Evolutionary conservation across 352 stramenopile genomes (phyloP).

Genomic region (Blastocystis sp.): DNA sequence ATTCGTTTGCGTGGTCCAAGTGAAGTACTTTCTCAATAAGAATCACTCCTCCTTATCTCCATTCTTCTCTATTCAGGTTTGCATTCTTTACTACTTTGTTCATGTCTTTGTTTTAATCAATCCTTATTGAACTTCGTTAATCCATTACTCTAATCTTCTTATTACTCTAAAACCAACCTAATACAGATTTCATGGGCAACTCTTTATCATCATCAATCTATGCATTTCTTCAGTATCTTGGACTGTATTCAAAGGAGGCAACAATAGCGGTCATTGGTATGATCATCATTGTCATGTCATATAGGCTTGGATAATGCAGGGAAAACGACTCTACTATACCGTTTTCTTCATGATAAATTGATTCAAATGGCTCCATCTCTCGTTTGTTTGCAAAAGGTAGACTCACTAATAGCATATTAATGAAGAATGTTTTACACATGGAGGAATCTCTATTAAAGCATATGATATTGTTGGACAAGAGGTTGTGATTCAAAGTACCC

Average conservation of each 20-base stretch:
- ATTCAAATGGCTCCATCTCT: slow-evolving; percentile 44
- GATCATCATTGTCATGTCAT: background rate
- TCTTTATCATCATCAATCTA: background rate
- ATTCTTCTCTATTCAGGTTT: slow-evolving; percentile 25
- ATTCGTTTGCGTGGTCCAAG: background rate
- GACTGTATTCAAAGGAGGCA: slow-evolving; percentile 10
- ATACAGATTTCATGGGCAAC: slow-evolving; percentile 6
- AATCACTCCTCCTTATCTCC: background rate
- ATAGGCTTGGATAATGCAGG: background rate
- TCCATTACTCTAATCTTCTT: background rate
- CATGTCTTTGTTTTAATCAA: background rate
- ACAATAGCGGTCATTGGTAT: too few relatives aligned
- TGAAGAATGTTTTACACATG: slow-evolving; percentile 29
- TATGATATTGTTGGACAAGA: slow-evolving; percentile 36
- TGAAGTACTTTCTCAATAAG: background rate
- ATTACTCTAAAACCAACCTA: background rate
- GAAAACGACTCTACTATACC: background rate
- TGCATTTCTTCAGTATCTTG: slow-evolving; percentile 27
- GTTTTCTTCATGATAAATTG: slow-evolving; percentile 5
- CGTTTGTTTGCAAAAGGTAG: background rate
- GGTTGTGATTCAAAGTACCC: background rate
- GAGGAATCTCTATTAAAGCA: slow-evolving; percentile 16
- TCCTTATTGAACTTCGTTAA: background rate
- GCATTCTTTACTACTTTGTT: background rate
- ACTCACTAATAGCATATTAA: slow-evolving; percentile 14